A percentile compares a stretch with the other conserved stretches of the same genome.
Conservation (phyloP, 2,329 filamentous ascomycete genomes). For the Fusarium pininemorale region DNA sequence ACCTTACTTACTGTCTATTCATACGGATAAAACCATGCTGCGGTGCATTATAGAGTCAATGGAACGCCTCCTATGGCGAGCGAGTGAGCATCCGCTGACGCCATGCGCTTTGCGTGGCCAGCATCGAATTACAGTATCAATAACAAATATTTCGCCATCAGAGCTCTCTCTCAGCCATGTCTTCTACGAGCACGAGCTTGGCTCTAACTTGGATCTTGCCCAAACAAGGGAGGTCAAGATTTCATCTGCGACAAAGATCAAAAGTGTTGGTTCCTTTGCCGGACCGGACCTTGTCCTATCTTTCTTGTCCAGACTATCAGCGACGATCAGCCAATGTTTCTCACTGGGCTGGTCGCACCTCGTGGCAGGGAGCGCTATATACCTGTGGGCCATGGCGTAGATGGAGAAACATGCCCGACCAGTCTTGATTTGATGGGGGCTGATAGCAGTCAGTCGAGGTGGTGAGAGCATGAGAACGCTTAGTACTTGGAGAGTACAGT, state of each 20-base stretch:
- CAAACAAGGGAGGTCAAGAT: not conserved
- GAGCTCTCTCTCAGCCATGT: not conserved
- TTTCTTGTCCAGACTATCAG: not conserved
- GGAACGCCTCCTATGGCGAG: slow-evolving; percentile 26
- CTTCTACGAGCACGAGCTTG: not conserved
- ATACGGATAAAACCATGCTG: slow-evolving; percentile 1
- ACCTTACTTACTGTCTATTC: not conserved
- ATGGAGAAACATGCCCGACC: slow-evolving; percentile 23
- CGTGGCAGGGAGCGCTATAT: slow-evolving; percentile 27
- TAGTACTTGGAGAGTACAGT: not conserved
- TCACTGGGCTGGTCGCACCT: slow-evolving; percentile 18
- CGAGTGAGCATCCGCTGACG: slow-evolving; percentile 31
- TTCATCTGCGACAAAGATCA: not conserved
- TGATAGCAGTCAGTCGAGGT: not conserved
- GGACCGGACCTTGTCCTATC: slow-evolving; percentile 21
- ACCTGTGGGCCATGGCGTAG: slow-evolving; percentile 9
- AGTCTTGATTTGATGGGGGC: slow-evolving; percentile 1
- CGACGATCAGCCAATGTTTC: slow-evolving; percentile 23
- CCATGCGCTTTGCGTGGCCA: slow-evolving; percentile 17
- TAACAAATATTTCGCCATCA: slow-evolving; percentile 34
- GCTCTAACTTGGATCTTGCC: not conserved
- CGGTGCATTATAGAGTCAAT: not conserved
- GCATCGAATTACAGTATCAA: slow-evolving; percentile 1
- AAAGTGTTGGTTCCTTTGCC: not conserved
- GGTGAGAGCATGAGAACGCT: not conserved